Percentiles rank a stretch among this genome's conserved stretches.
Evolutionary conservation across 495 filamentous ascomycete genomes (phyloP).

Genomic region (Letharia lupina): DNA sequence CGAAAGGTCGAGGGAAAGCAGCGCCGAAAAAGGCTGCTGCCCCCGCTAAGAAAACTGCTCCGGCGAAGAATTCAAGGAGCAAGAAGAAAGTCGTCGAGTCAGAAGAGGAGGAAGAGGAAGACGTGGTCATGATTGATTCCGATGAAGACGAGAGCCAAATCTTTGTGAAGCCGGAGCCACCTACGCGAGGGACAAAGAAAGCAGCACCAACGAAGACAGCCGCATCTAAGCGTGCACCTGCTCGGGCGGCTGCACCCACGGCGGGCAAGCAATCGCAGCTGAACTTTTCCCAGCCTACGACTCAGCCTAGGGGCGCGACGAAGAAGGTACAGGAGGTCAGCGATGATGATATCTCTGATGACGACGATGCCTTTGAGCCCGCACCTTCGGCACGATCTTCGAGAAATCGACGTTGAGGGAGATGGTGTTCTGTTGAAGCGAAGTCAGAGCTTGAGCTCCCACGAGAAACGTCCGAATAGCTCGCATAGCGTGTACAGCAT

Average conservation of each 20-base stretch:
- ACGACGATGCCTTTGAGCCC: constrained; percentile 74
- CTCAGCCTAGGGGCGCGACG: constrained; percentile 37
- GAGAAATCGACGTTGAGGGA: constrained; percentile 20
- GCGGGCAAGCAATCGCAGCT: constrained; percentile 57
- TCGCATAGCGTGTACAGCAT: background rate
- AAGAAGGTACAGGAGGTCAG: constrained; percentile 37
- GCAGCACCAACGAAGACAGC: constrained; percentile 34
- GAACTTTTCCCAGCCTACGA: constrained; percentile 56
- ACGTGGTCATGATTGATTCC: constrained; percentile 54
- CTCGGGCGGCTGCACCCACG: constrained; percentile 33
- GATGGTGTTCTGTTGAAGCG: background rate
- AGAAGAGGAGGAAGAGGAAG: constrained; percentile 54
- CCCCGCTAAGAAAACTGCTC: constrained; percentile 33
- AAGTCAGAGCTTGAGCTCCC: constrained; percentile 1
- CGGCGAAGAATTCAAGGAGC: constrained; percentile 36
- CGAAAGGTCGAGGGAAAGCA: constrained; percentile 42
- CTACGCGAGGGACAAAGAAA: constrained; percentile 33
- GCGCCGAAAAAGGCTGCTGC: constrained; percentile 34
- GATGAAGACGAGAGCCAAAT: constrained; percentile 49
- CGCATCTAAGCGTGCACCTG: constrained; percentile 33
- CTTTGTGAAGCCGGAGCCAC: constrained; percentile 45
- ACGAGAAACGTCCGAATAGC: background rate
- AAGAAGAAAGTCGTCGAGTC: constrained; percentile 48
- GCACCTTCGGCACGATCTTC: constrained; percentile 29
- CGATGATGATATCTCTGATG: constrained; percentile 65